Evolutionary conservation across 495 filamentous ascomycete species (phyloP), one percentile per base, ranked within the genome.

Genomic region (Mytilinidion resinicola): DNA sequence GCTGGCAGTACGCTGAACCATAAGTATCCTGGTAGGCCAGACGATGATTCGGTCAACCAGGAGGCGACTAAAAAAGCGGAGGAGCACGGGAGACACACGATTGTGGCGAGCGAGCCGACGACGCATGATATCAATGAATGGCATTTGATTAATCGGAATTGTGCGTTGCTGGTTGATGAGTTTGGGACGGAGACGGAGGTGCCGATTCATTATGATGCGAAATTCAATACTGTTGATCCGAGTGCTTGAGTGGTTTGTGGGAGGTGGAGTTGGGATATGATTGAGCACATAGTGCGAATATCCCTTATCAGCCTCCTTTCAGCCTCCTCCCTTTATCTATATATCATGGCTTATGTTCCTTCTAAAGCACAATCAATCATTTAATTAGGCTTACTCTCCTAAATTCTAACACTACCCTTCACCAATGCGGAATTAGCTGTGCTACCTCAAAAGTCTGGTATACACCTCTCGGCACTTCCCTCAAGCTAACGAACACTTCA

Each of bases 71-170:
- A 62, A 39, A 62, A 53, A 36, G 52, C 53, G 12, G 67, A 69
- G 25, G 71, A 69, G 33, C 65, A 65, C 65, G 76, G 76, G 6
- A 70, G 64, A 35, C 78, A 80, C 62, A 67, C 76, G 7, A 80
- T 80, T 61, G 66, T 80, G 36, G 76, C 76, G 14, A 77, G 76
- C 55, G 77, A 80, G 65, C 78, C 77, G 19, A 74, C 69, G 7
- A 80, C 78, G 36, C 77, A 77, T 56, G 69, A 76, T 30, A 53
- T 67, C 38, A 64, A 67, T 37, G 76, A 80, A 46, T 80, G 77
- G 78, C 61, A 70, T 53, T 61, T 79, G 55, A 74, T 80, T 41
- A 64, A 64, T 20, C 71, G 69, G 66, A 80, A 80, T 60, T 53
- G 56, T 30, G 56, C 60, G 5, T 49, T 76, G 14, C 52, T 59